Evolutionary conservation across 1,139 yeast species (phyloP).

Genomic region (Saccharomyces uvarum): DNA sequence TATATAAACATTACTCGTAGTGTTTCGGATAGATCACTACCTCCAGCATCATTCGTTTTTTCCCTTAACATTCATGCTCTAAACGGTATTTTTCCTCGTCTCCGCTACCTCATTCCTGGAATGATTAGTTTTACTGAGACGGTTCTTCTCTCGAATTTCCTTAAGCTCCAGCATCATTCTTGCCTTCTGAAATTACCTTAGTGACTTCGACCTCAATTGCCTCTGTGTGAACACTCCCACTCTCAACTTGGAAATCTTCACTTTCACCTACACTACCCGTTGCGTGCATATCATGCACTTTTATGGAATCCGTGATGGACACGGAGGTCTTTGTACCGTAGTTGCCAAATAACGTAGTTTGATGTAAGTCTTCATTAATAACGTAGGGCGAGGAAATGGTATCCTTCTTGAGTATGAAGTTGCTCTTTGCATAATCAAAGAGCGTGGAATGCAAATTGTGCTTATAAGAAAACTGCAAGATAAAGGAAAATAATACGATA

Average conservation of each 20-base stretch:
- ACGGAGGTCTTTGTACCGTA: not conserved
- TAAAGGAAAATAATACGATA: conserved; percentile 35
- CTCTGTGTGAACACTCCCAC: not conserved
- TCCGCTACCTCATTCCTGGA: not conserved
- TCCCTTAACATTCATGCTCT: not conserved
- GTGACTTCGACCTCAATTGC: not conserved
- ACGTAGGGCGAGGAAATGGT: conserved; percentile 25
- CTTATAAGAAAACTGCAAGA: conserved; percentile 35
- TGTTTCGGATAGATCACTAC: not conserved
- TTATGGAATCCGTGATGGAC: not conserved
- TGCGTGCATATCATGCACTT: not conserved
- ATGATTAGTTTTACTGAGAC: not conserved
- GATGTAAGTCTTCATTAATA: conserved; percentile 20
- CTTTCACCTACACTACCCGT: not conserved
- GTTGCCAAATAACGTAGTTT: conserved; percentile 17
- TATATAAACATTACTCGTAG: not conserved
- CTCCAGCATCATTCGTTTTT: not conserved
- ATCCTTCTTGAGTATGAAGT: conserved; percentile 27
- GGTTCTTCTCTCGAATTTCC: not conserved
- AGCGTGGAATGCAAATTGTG: conserved; percentile 34
- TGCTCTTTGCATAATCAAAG: conserved; percentile 10
- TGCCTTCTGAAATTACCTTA: not conserved
- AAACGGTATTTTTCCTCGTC: not conserved
- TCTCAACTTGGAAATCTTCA: not conserved
- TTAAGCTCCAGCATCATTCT: not conserved